Percentiles rank a stretch among this genome's conserved stretches.
Evolutionary conservation across 1,284 basidiomycete species (phyloP).

Genomic region (Macrocybe sp.): DNA sequence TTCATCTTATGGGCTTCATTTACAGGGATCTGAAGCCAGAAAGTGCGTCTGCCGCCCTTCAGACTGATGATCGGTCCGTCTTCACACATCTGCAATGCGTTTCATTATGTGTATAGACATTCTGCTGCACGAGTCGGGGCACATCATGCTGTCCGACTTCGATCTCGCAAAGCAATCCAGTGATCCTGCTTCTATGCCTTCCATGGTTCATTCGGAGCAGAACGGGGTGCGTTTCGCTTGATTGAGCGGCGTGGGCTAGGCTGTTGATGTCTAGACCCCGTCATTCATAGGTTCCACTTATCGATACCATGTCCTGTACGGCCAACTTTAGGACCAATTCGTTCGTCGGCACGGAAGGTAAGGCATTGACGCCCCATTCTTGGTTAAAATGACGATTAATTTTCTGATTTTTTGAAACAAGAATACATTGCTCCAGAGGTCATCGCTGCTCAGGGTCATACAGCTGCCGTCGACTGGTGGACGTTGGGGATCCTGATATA

Average conservation of each 20-base stretch:
- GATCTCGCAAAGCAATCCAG: constrained; percentile 96
- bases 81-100: constrained; percentile 1
- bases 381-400: constrained; percentile 18
- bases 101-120: constrained; percentile 64
- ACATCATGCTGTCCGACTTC: constrained; percentile 99
- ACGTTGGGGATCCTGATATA: constrained; percentile 97
- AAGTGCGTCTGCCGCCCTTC: constrained; percentile 57
- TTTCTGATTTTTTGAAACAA: constrained; percentile 31
- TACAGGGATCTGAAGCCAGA: constrained; percentile 99
- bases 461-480: constrained; percentile 99
- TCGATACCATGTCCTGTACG: constrained; percentile 97
- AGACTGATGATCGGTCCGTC: constrained; percentile 5
- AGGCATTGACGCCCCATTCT: constrained; percentile 23
- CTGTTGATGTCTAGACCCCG: constrained; percentile 6
- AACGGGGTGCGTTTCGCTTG: constrained; percentile 65
- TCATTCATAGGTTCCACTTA: constrained; percentile 65
- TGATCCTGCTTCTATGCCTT: constrained; percentile 83
- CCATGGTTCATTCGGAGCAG: constrained; percentile 83
- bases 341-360: constrained; percentile 97
- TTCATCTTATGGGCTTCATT: constrained; percentile 99
- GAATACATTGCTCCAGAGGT: constrained; percentile 99
- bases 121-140: constrained; percentile 95
- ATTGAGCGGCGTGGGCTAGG: constrained; percentile 3
- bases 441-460: constrained; percentile 96
- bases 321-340: constrained; percentile 98